phyloP scores from a whole-genome alignment of 768 basidiomycete genomes.

The Chalciporus sphaerocephalus region DNA sequence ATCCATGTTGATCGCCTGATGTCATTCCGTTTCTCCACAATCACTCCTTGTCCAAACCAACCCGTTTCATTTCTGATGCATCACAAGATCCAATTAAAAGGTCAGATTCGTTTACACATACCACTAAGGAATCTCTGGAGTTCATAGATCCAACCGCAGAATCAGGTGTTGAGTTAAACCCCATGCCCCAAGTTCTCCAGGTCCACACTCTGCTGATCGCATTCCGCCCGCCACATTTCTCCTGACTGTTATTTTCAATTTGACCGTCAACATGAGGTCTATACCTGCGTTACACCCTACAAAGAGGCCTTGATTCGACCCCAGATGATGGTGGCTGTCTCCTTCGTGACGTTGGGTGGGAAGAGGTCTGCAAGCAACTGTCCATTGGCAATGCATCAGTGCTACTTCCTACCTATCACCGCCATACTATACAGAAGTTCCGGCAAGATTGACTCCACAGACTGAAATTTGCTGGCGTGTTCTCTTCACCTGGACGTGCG shows the following conservation, averaged over 20 bases:
- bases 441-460: background rate
- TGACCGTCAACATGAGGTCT: conserved; percentile 27
- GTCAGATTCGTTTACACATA: background rate
- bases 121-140: background rate
- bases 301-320: background rate
- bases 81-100: too few relatives aligned
- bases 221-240: conserved; percentile 33
- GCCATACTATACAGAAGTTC: background rate
- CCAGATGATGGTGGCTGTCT: background rate
- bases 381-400: conserved; percentile 8
- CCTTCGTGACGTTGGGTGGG: background rate
- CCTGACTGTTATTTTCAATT: conserved; percentile 21
- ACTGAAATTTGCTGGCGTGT: conserved; percentile 28
- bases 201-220: conserved; percentile 30
- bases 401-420: conserved; percentile 3
- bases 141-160: background rate
- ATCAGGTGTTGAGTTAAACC: conserved; percentile 25
- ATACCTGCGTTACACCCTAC: conserved; percentile 14
- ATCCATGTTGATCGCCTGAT: too few relatives aligned
- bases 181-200: conserved; percentile 25
- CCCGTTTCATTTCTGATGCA: background rate
- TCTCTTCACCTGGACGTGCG: background rate
- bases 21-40: background rate
- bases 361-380: background rate
- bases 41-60: background rate